Percentiles rank a stretch among this genome's conserved stretches.
These are phyloP conservation scores for Biscogniauxia sp. DNA, from an alignment of 2,329 filamentous ascomycete genomes.

Conservation along the genomic window DNA sequence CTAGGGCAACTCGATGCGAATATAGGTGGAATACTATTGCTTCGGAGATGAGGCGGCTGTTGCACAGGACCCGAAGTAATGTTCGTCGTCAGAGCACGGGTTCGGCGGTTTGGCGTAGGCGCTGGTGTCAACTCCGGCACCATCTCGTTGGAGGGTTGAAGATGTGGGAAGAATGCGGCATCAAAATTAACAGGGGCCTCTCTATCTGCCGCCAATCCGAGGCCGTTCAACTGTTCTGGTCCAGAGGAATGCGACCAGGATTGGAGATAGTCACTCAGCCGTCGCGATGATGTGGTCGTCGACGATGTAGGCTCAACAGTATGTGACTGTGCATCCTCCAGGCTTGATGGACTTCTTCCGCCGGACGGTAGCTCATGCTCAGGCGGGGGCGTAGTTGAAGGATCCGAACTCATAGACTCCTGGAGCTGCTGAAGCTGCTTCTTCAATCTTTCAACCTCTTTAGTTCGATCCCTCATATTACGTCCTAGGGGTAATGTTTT, in stretches of 20 bases:
- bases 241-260: constrained; percentile 26
- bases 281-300: constrained; percentile 20
- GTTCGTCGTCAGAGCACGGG: constrained; percentile 25
- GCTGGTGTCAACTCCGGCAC: constrained; percentile 23
- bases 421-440: constrained; percentile 34
- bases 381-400: constrained; percentile 28
- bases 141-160: constrained; percentile 24
- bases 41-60: constrained; percentile 25
- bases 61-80: constrained; percentile 20
- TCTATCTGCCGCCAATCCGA: constrained; percentile 27
- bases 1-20: constrained; percentile 26
- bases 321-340: constrained; percentile 20
- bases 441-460: constrained; percentile 34
- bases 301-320: constrained; percentile 15
- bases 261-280: constrained; percentile 29
- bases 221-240: constrained; percentile 24
- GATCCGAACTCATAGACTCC: constrained; percentile 25
- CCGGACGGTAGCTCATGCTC: constrained; percentile 28
- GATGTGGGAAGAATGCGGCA: constrained; percentile 23
- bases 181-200: constrained; percentile 27
- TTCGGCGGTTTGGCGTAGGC: constrained; percentile 18
- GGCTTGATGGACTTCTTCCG: constrained; percentile 25
- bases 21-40: constrained; percentile 30
- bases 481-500: constrained; percentile 23
- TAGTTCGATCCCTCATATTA: constrained; percentile 34